Evolutionary conservation across 2,329 filamentous ascomycete species (phyloP).

Genomic region (Tothia fuscella): DNA sequence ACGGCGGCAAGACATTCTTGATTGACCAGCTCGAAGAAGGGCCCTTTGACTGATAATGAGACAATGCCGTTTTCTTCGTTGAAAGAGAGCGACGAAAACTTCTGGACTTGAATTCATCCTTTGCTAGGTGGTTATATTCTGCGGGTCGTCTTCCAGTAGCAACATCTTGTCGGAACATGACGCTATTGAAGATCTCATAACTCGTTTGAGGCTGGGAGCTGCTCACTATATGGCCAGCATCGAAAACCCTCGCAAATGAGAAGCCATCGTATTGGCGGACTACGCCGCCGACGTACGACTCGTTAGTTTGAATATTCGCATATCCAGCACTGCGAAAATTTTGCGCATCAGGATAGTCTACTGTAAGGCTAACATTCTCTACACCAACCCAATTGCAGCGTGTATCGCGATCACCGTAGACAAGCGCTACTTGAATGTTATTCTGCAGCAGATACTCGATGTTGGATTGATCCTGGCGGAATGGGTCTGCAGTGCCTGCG

Average conservation of each 20-base stretch:
- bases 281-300: conserved; percentile 18
- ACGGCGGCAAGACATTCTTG: too few relatives aligned
- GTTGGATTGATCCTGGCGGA: too few relatives aligned
- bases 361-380: conserved; percentile 37
- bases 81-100: too few relatives aligned
- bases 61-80: too few relatives aligned
- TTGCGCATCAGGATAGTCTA: conserved; percentile 32
- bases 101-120: conserved; percentile 1
- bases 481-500: too few relatives aligned
- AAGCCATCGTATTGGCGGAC: conserved; percentile 20
- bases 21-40: too few relatives aligned
- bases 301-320: conserved; percentile 17
- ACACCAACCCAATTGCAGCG: conserved; percentile 47
- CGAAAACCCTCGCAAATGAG: conserved; percentile 17
- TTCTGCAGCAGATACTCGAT: too few relatives aligned
- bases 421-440: conserved; percentile 42
- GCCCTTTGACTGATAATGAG: too few relatives aligned
- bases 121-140: too few relatives aligned
- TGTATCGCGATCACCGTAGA: conserved; percentile 46
- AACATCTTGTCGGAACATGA: conserved; percentile 39
- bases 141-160: conserved; percentile 35
- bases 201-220: conserved; percentile 44
- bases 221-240: conserved; percentile 25
- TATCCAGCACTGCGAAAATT: conserved; percentile 41
- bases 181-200: conserved; percentile 42